phyloP scores from a whole-genome alignment of 2,329 filamentous ascomycete species.

The Pezicula radicicola region DNA sequence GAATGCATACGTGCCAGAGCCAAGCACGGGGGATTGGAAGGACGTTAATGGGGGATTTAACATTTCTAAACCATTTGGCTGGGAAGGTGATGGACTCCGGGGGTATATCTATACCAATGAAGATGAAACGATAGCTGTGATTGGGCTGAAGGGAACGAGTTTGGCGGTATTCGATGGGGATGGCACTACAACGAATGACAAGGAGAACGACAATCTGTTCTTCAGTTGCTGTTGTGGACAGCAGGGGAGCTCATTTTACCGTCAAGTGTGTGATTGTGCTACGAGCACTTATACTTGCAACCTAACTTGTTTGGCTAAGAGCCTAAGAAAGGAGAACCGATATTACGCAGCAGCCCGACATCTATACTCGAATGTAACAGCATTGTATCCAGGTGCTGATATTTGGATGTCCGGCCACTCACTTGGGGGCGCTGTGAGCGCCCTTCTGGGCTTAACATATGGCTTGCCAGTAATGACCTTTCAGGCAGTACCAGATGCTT shows the following conservation, averaged over 20 bases:
- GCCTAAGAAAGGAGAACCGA: conserved; percentile 76
- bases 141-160: conserved; percentile 89
- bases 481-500: conserved; percentile 86
- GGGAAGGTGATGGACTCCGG: conserved; percentile 83
- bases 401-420: conserved; percentile 93
- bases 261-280: conserved; percentile 90
- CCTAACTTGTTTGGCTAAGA: conserved; percentile 78
- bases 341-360: conserved; percentile 90
- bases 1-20: conserved; percentile 79
- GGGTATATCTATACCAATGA: conserved; percentile 92
- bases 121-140: conserved; percentile 80
- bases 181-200: conserved; percentile 95
- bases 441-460: conserved; percentile 87
- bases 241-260: conserved; percentile 86
- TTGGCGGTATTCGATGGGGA: conserved; percentile 94
- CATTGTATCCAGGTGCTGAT: conserved; percentile 78
- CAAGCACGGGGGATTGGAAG: conserved; percentile 74
- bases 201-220: conserved; percentile 95
- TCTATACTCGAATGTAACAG: conserved; percentile 88
- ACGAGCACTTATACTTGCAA: conserved; percentile 87
- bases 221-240: conserved; percentile 98
- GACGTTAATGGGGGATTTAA: conserved; percentile 80
- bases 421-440: conserved; percentile 83
- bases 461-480: conserved; percentile 90
- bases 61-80: conserved; percentile 85